phyloP scores from a whole-genome alignment of 768 basidiomycete genomes.

The Leccinum aurantiacum region DNA sequence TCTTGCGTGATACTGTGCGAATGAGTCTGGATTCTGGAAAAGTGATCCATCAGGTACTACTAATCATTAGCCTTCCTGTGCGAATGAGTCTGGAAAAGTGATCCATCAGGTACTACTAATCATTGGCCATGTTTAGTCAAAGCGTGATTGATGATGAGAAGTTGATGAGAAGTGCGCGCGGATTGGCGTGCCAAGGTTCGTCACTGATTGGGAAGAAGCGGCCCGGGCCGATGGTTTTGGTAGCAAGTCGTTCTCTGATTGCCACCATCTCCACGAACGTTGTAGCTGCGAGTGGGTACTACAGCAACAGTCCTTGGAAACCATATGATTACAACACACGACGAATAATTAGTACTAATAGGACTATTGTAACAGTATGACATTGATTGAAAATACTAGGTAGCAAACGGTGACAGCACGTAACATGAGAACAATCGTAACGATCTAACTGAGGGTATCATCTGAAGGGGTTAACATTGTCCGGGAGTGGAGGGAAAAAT shows the following conservation, averaged over 20 bases:
- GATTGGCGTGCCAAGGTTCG: constrained; percentile 1
- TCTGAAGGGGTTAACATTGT: constrained; percentile 12
- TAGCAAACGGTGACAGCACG: neutral
- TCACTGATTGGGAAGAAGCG: constrained; percentile 11
- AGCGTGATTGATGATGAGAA: neutral
- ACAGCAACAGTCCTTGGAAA: neutral
- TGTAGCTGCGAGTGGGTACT: neutral
- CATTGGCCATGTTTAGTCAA: no score
- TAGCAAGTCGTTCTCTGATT: neutral
- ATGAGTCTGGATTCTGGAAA: no score
- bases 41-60: no score
- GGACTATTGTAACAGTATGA: constrained; percentile 8
- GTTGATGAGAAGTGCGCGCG: neutral
- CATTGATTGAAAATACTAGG: constrained; percentile 1
- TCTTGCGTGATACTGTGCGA: no score
- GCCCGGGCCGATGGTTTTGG: constrained; percentile 9
- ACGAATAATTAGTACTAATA: constrained; percentile 7
- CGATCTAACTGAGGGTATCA: constrained; percentile 3
- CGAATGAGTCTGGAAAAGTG: no score
- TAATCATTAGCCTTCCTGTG: no score
- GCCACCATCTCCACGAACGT: neutral
- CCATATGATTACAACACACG: constrained; percentile 8
- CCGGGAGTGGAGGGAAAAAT: constrained; percentile 11
- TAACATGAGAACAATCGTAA: constrained; percentile 1
- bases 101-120: no score